A percentile compares a stretch with the other conserved stretches of the same genome.
Conservation (phyloP, 139 green algal species). For the Tetradesmus obliquus region DNA sequence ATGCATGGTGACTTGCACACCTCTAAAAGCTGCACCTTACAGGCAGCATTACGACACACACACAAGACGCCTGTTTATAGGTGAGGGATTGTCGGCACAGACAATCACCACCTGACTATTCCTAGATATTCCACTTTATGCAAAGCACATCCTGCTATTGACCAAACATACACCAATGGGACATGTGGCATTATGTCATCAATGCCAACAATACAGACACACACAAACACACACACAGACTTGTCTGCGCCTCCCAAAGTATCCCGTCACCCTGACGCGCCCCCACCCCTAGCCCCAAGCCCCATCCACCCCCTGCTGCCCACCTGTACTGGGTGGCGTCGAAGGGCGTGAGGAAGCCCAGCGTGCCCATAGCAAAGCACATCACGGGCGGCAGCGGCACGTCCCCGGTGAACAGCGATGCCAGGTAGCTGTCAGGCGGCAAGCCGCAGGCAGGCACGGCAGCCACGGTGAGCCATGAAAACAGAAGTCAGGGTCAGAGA, state of each 20-base stretch:
- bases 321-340: constrained; percentile 68
- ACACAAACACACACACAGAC: not conserved
- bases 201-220: not conserved
- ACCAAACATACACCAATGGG: no score
- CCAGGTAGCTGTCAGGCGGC: constrained; percentile 64
- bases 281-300: not conserved
- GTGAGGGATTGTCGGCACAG: no score
- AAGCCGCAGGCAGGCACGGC: not conserved
- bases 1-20: no score
- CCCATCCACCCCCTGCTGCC: not conserved
- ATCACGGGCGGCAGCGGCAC: constrained; percentile 85
- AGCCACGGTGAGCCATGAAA: not conserved
- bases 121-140: no score
- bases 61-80: no score
- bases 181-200: no score
- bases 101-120: no score
- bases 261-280: no score
- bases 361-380: constrained; percentile 92
- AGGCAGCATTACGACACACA: no score
- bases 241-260: no score
- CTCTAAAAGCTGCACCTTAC: no score
- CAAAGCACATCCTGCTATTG: no score
- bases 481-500: not conserved
- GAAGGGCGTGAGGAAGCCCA: constrained; percentile 95
- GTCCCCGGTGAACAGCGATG: constrained; percentile 84